Base-by-base conservation (phyloP, 768 basidiomycete species). In the Lactarius vividus region DNA sequence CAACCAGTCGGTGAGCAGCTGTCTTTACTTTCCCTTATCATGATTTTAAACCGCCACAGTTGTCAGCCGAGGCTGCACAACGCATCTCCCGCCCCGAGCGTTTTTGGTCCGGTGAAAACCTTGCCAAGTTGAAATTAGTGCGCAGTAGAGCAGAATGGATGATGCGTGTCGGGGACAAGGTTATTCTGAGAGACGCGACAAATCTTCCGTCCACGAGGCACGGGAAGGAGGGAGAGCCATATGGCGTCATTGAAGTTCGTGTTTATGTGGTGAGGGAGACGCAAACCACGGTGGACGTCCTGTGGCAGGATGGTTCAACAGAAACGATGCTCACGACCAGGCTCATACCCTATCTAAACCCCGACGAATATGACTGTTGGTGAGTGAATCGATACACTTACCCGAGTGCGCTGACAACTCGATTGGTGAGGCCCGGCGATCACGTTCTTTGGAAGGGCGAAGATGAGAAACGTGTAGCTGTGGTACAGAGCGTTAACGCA, bases 341-440 rank as follows among this genome's bases (percentile, higher is more conserved):
- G 26, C 77, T 96, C 23, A 86, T 95, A 52, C 94, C 93, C 3
- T 90, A 96, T 73, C 74, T 89, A 59, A 92, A 92, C 66, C 85
- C 93, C 11, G 95, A 96, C 74, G 95, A 97, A 76, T 92, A 91
- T 74, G 95, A 94, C 74, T 92, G 88, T 75, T 95, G 91, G 91
- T 91, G 70, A 72, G 88, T 75, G 10, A 39, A 11, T 31, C 42
- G 44, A 39, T 33, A 1, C 20, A 23, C 15, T 28, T 23, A 15
- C 33, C 20, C 10, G 15, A 37, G 16, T 49, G 28, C 13, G 18
- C 61, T 66, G 40, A 68, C 54, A 28, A 26, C 0, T 37, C 10
- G 11, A 10, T 42, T 33, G 68, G n/a, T 23, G 61, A 94, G 92
- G 93, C 95, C 95, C 6, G 95, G 95, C 20, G 94, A 98, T 72